These are phyloP conservation scores for Tanacetum coccineum DNA, from an alignment of 129 eudicot genomes.

Conservation along the genomic window DNA sequence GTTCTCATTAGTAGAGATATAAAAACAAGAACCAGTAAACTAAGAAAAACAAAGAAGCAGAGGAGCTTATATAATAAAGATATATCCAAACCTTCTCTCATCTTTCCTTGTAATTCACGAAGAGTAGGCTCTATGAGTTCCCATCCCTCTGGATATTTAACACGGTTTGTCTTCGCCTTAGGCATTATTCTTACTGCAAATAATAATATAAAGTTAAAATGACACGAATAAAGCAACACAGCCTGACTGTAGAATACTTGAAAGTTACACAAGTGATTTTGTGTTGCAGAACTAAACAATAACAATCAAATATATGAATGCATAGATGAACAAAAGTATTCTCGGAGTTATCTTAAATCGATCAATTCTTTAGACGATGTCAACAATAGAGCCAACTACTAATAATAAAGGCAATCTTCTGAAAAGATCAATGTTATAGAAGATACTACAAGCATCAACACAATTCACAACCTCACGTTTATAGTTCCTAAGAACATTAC, in stretches of 20 bases:
- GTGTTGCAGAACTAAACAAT: not conserved
- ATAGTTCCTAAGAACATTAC: too few species aligned
- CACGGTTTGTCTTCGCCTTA: slow-evolving; percentile 73
- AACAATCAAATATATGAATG: not conserved
- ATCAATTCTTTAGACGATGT: too few species aligned
- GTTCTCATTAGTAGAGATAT: not conserved
- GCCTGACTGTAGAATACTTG: not conserved
- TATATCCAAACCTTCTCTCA: slow-evolving; percentile 67
- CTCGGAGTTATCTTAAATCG: too few species aligned
- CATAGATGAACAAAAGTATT: not conserved
- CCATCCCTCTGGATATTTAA: slow-evolving; percentile 79
- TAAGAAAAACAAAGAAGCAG: not conserved
- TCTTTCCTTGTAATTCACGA: slow-evolving; percentile 68
- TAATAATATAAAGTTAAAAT: not conserved
- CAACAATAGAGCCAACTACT: too few species aligned
- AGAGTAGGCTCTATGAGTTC: slow-evolving; percentile 82
- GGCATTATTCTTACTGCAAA: slow-evolving; percentile 54
- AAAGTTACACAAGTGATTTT: not conserved
- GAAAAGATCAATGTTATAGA: too few species aligned
- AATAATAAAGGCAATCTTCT: too few species aligned
- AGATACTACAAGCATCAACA: too few species aligned
- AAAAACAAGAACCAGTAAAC: not conserved
- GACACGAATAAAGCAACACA: not conserved
- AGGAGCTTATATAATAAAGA: not conserved
- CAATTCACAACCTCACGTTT: too few species aligned